Base-by-base conservation (phyloP, 805 yeast species). In the Myxozyma neotropica region DNA sequence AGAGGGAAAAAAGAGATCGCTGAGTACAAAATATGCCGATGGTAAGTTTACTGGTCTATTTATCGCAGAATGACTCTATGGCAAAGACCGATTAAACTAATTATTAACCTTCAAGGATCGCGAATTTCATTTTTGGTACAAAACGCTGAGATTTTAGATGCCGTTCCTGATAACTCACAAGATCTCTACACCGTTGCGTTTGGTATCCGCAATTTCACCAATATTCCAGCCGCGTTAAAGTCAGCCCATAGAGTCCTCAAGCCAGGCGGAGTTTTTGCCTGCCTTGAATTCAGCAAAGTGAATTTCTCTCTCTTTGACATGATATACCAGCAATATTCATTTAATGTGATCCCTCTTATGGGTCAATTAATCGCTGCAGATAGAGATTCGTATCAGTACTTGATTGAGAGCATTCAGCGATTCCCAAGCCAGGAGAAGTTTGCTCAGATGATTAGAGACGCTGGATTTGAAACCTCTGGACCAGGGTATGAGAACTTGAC, bases 221-320 rank as follows among this genome's bases (percentile, higher is more conserved):
- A 94, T 73, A 86, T 94, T 69, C 97, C 92, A 75, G 91, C 90
- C 4, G 99, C 98, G 29, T 80, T 94, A 69, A 81, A 88, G 68
- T 87, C 97, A n/a, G 99, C 99, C 35, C 88, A 93, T 77, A 83
- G 99, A 69, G 96, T 93, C 31, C 82, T 94, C 72, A 89, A 87
- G 74, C 98, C 98, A 12, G 99, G 99, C 70, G 99, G 99, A 69
- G 88, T 94, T 48, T 94, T 94, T 73, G 97, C 96, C 39, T 92
- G 98, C 75, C 80, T 94, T 59, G 99, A 94, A 73, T 94, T 94
- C 71, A 87, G 96, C 55, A 94, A 92, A 72, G 97, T 94, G 58
- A 89, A 90, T 73, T 26, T 51, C 24, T 85, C 87, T 29, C 70
- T 85, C 8, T 77, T 94, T 53, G 93, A 89, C 72, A 78, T 83